Evolutionary conservation across 805 yeast genomes (phyloP).

Genomic region (Naumovozyma dairenensis): DNA sequence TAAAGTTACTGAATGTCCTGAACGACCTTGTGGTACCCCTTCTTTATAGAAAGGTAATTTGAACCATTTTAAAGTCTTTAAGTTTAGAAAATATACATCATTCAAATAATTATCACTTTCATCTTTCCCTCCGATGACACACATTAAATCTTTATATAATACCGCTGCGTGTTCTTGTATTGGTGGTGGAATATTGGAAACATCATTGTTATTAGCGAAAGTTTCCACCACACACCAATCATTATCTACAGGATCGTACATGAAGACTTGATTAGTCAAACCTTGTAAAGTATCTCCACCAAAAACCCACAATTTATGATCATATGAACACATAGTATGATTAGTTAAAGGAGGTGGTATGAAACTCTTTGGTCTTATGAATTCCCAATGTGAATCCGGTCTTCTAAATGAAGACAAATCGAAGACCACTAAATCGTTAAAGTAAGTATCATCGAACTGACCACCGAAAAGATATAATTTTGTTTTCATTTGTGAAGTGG

Average conservation of each 20-base stretch:
- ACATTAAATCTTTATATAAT: slow-evolving; percentile 65
- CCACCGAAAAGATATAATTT: slow-evolving; percentile 86
- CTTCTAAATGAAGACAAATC: slow-evolving; percentile 80
- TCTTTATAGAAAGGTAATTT: slow-evolving; percentile 38
- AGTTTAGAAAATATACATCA: slow-evolving; percentile 64
- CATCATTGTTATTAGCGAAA: slow-evolving; percentile 25
- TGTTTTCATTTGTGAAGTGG: slow-evolving; percentile 46
- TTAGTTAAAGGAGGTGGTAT: slow-evolving; percentile 72
- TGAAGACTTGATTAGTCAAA: slow-evolving; percentile 68
- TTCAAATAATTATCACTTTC: slow-evolving; percentile 57
- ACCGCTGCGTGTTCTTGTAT: slow-evolving; percentile 88
- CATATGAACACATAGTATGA: slow-evolving; percentile 78
- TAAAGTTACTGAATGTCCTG: slow-evolving; percentile 82
- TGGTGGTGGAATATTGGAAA: slow-evolving; percentile 50
- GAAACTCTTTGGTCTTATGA: slow-evolving; percentile 43
- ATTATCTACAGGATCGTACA: slow-evolving; percentile 59
- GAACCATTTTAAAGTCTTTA: slow-evolving; percentile 65
- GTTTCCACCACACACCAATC: slow-evolving; percentile 66
- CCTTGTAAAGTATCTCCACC: slow-evolving; percentile 82
- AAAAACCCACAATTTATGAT: slow-evolving; percentile 71
- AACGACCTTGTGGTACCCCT: slow-evolving; percentile 66
- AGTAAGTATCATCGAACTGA: slow-evolving; percentile 73
- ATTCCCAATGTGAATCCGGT: slow-evolving; percentile 78
- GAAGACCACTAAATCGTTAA: slow-evolving; percentile 76
- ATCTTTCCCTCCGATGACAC: slow-evolving; percentile 84